Conservation (phyloP, 2,329 filamentous ascomycete species). For the Endoconidiophora polonica region DNA sequence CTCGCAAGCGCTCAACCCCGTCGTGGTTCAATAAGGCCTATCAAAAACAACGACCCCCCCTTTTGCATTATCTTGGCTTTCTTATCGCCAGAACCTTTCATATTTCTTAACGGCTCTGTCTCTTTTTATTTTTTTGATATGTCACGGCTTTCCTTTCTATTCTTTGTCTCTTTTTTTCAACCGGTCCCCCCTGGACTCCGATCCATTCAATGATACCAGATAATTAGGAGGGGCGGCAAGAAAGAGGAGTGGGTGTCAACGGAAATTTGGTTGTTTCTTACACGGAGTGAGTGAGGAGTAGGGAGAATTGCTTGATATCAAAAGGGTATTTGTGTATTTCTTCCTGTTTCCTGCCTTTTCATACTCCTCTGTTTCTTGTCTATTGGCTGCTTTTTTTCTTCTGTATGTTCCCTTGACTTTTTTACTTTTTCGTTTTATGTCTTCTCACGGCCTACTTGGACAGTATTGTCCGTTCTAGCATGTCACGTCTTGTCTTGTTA, state of each 20-base stretch:
- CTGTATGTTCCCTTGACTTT: conserved; percentile 3
- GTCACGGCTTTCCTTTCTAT: conserved; percentile 14
- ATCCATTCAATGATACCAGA: background rate
- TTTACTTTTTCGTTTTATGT: conserved; percentile 4
- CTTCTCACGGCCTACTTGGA: conserved; percentile 13
- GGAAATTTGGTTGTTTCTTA: no score
- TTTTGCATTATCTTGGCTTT: no score
- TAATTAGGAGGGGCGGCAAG: background rate
- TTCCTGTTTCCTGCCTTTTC: background rate
- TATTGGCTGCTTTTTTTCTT: background rate
- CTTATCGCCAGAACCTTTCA: background rate
- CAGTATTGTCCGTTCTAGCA: conserved; percentile 15
- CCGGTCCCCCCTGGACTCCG: background rate
- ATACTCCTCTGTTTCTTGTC: background rate
- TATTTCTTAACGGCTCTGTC: conserved; percentile 1
- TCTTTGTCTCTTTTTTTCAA: conserved; percentile 3
- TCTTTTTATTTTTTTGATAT: conserved; percentile 13
- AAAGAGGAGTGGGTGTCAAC: no score
- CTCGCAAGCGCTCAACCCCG: no score
- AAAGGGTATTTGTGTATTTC: background rate
- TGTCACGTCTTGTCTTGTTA: conserved; percentile 1
- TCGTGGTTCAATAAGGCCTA: no score
- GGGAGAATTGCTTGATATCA: background rate
- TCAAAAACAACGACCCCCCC: no score
- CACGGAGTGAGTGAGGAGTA: no score